Conservation (phyloP, 2,329 filamentous ascomycete species). For the Thermothelomyces thermophilus region DNA sequence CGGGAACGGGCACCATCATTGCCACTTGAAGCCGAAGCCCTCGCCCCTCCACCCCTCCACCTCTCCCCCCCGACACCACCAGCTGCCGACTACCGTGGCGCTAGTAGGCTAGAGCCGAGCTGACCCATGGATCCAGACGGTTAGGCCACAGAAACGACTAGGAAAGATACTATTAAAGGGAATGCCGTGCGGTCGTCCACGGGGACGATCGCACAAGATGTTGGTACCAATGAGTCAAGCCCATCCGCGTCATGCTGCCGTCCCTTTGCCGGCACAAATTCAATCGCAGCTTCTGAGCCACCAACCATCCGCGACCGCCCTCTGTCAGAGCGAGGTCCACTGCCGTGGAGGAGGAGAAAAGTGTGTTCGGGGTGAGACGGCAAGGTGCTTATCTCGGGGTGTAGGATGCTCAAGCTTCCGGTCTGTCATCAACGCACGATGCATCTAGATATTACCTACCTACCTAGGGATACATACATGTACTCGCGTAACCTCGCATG, state of each 20-base stretch:
- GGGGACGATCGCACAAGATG: too few species aligned
- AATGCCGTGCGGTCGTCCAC: too few species aligned
- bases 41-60: too few species aligned
- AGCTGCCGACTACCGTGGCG: not conserved
- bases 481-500: not conserved
- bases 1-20: not conserved
- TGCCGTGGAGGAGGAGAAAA: conserved; percentile 22
- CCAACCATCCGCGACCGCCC: conserved; percentile 1
- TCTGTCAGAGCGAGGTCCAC: conserved; percentile 21
- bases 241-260: not conserved
- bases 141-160: not conserved
- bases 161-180: not conserved
- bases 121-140: not conserved
- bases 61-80: not conserved
- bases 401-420: conserved; percentile 28
- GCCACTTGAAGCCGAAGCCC: too few species aligned
- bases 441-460: not conserved
- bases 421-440: conserved; percentile 12
- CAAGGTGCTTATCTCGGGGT: conserved; percentile 28
- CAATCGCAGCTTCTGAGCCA: conserved; percentile 17
- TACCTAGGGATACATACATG: not conserved
- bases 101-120: not conserved
- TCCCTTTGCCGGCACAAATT: conserved; percentile 13
- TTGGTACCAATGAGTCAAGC: too few species aligned
- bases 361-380: conserved; percentile 24